Percentiles rank a stretch among this genome's conserved stretches.
Conservation (phyloP, 2,329 filamentous ascomycete species). For the Rhynchosporium agropyri region DNA sequence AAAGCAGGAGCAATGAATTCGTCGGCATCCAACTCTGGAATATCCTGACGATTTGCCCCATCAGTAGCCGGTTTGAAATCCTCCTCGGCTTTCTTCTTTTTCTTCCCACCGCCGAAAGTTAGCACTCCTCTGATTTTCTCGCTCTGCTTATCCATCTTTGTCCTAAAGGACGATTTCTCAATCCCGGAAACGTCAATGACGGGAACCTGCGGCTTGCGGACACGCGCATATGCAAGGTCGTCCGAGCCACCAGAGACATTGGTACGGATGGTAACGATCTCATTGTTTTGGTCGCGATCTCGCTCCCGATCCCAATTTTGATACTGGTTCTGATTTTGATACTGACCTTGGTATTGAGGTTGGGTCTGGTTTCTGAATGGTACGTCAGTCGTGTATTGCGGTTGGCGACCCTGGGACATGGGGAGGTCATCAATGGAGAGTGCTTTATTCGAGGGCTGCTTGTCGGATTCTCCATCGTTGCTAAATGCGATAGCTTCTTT, state of each 20-base stretch:
- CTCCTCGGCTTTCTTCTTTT: conserved; percentile 44
- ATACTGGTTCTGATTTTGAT: too few relatives aligned
- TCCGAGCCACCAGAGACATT: conserved; percentile 25
- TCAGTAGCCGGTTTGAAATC: conserved; percentile 29
- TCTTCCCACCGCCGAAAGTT: conserved; percentile 52
- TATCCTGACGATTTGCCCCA: conserved; percentile 21
- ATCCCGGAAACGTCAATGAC: conserved; percentile 53
- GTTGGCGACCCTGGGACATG: conserved; percentile 20
- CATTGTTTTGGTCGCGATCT: conserved; percentile 1
- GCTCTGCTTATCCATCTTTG: conserved; percentile 57
- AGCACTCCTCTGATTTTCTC: conserved; percentile 58
- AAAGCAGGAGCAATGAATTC: conserved; percentile 20
- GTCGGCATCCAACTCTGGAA: conserved; percentile 28
- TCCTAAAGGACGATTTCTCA: conserved; percentile 57
- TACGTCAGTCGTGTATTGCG: conserved; percentile 19
- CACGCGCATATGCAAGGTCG: conserved; percentile 27
- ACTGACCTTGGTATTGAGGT: too few relatives aligned
- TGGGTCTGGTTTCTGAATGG: conserved; percentile 12
- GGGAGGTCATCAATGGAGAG: conserved; percentile 30
- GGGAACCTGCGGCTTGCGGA: conserved; percentile 31
- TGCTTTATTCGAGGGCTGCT: conserved; percentile 23
- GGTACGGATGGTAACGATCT: conserved; percentile 20
- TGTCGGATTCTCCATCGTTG: conserved; percentile 13
- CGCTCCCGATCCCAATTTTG: too few relatives aligned
- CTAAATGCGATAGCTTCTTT: neutral